Conservation (phyloP, 768 basidiomycete species). For the Tylopilus subfusipes region DNA sequence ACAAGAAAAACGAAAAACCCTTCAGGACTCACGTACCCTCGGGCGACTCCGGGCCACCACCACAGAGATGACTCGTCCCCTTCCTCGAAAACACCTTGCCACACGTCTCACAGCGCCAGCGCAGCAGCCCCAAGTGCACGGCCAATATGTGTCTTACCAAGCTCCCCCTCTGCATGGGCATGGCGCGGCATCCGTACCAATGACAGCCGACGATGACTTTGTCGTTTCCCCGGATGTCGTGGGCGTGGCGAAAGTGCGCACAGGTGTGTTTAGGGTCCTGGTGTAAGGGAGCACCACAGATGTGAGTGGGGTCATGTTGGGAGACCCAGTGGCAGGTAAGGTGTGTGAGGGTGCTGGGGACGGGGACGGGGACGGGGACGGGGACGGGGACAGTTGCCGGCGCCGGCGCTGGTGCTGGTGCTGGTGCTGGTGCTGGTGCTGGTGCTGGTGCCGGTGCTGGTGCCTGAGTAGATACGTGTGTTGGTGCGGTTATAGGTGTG, state of each 20-base stretch:
- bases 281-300: slow-evolving; percentile 10
- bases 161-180: slow-evolving; percentile 22
- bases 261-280: slow-evolving; percentile 7
- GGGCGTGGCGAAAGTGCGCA: slow-evolving; percentile 13
- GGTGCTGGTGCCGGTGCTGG: background rate
- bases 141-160: slow-evolving; percentile 17
- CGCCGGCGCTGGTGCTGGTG: background rate
- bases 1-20: background rate
- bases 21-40: background rate
- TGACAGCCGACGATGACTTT: slow-evolving; percentile 7
- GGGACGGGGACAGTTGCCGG: background rate
- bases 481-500: background rate
- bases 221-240: slow-evolving; percentile 20
- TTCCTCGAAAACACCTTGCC: slow-evolving; percentile 17
- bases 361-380: background rate
- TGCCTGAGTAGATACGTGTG: background rate
- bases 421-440: background rate
- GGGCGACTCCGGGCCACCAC: background rate
- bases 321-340: slow-evolving; percentile 14
- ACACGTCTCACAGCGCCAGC: slow-evolving; percentile 17
- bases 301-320: background rate
- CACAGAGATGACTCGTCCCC: slow-evolving; percentile 14
- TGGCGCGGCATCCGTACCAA: slow-evolving; percentile 13
- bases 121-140: slow-evolving; percentile 16
- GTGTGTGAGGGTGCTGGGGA: background rate